Base-by-base conservation (phyloP, 2,329 filamentous ascomycete species). In the Sclerotiophoma versabilis region DNA sequence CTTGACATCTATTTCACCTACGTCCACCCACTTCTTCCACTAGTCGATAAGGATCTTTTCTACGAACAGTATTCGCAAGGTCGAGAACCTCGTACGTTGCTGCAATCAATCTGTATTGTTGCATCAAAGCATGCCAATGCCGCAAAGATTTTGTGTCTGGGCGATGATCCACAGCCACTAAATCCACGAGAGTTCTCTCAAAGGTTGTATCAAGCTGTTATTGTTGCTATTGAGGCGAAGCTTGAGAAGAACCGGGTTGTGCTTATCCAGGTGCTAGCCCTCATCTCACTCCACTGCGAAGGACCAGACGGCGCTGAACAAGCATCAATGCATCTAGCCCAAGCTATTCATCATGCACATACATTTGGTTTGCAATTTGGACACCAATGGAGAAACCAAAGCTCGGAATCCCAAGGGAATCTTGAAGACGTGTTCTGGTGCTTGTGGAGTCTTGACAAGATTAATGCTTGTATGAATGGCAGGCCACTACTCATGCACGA, bases 301-400 rank as follows among this genome's bases (percentile, higher is more conserved):
- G 79, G 79, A 4, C 71, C 75, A 11, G 79, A 80, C 49, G 79
- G 78, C 15, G 76, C 76, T 2, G 78, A 80, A 54, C 76, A 79
- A 49, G 75, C 77, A 4, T 79, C 78, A 0, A 76, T 80, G 73
- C 75, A 77, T 45, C 67, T 81, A 5, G 75, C 75, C 0, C 77
- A 80, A 65, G 79, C 80, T 7, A 79, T 81, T 45, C 79, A 81
- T 39, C 78, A 81, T 56, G 78, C 77, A 4, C 79, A 81, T 52
- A 80, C 79, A 1, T 74, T 81, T 22, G 79, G 79, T 7, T 71
- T 81, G 15, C 79, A 81, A 38, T 76, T 81, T 19, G 69, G 70
- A 6, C 71, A 75, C 23, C 71, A 74, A 38, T 74, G 72, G 71
- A 73, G 73, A 46, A 72, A 73, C 19, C 71, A 74, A 46, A 73